Evolutionary conservation across 306 rosid genomes (phyloP).

Genomic region (Begonia peltatifolia): DNA sequence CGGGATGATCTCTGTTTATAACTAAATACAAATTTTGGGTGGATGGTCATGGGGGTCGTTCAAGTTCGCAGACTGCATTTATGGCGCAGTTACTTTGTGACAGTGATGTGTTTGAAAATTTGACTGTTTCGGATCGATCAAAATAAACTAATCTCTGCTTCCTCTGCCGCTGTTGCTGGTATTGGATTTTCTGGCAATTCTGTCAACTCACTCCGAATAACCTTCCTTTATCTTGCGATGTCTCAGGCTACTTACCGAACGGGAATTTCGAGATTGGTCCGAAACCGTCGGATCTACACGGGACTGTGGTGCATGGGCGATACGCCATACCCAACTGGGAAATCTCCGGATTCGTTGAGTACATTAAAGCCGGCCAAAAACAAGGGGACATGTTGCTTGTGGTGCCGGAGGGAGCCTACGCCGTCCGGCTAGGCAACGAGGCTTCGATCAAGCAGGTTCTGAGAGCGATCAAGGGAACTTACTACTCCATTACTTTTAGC

Average conservation of each 20-base stretch:
- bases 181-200: too few relatives aligned
- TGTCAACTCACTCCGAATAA: too few relatives aligned
- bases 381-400: conserved; percentile 71
- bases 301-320: conserved; percentile 20
- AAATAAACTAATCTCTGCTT: too few relatives aligned
- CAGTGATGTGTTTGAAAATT: too few relatives aligned
- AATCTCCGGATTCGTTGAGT: conserved; percentile 47
- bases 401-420: conserved; percentile 53
- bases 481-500: conserved; percentile 55
- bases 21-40: too few relatives aligned
- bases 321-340: conserved; percentile 54
- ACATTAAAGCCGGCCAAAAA: conserved; percentile 63
- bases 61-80: too few relatives aligned
- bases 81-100: too few relatives aligned
- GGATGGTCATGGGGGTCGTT: too few relatives aligned
- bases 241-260: conserved; percentile 57
- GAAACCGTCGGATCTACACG: conserved; percentile 35
- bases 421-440: conserved; percentile 67
- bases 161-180: too few relatives aligned
- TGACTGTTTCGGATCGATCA: neutral
- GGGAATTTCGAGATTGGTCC: conserved; percentile 57
- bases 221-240: too few relatives aligned
- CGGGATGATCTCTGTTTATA: too few relatives aligned
- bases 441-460: conserved; percentile 57
- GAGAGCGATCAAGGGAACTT: conserved; percentile 23